Evolutionary conservation across 345 rosid genomes (phyloP).

Genomic region (Balakata baccata): DNA sequence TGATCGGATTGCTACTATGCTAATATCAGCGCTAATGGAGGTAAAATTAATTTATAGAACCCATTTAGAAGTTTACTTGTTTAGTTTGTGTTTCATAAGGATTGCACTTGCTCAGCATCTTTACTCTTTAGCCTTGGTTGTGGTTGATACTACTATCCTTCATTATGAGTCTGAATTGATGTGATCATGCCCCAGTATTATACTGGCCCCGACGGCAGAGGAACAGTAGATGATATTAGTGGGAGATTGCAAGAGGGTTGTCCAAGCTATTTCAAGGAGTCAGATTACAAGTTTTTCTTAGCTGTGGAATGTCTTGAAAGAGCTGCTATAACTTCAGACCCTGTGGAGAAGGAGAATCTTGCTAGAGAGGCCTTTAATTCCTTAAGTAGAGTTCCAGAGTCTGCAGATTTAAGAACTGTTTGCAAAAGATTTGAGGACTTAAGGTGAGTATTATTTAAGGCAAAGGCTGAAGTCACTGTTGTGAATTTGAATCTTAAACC

Average conservation of each 20-base stretch:
- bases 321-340: conserved; percentile 65
- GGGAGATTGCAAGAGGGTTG: conserved; percentile 80
- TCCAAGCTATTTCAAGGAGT: conserved; percentile 93
- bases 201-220: conserved; percentile 97
- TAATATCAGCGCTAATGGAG: conserved; percentile 88
- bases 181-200: conserved; percentile 58
- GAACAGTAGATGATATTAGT: conserved; percentile 93
- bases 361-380: conserved; percentile 83
- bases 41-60: conserved; percentile 36
- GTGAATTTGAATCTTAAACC: conserved; percentile 11
- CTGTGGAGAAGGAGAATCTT: conserved; percentile 74
- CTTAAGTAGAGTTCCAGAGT: conserved; percentile 87
- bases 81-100: neutral
- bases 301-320: conserved; percentile 95
- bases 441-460: conserved; percentile 48
- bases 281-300: conserved; percentile 92
- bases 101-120: neutral
- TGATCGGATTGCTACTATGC: conserved; percentile 79
- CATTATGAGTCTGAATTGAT: conserved; percentile 3
- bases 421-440: conserved; percentile 96
- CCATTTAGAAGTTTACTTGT: neutral
- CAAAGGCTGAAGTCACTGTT: conserved; percentile 21
- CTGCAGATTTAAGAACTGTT: conserved; percentile 87
- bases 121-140: neutral
- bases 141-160: conserved; percentile 13